Base-by-base conservation (phyloP, 306 rosid species). In the Trifolium subterraneum region DNA sequence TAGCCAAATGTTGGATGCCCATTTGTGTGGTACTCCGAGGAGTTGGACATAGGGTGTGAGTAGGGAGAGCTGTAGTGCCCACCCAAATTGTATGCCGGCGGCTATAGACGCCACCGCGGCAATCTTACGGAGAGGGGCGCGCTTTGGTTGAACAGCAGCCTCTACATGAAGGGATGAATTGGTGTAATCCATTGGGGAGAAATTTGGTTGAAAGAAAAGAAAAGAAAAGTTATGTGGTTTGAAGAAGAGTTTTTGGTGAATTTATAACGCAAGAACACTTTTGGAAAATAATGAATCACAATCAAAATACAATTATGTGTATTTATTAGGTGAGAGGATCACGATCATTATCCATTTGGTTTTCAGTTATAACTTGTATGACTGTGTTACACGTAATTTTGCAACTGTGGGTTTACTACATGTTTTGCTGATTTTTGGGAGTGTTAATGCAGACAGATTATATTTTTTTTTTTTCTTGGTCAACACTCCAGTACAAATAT, bases 51-150 rank as follows among this genome's bases (percentile, higher is more conserved):
- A 92, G 0, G 98, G 96, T 5, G 98, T 92, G 2, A 92, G 35
- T 0, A 92, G 63, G 0, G 94, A 90, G 0, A 92, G 94, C 35
- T 92, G 94, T 0, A 92, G 79, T 1, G 98, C 98, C 98, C 98
- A 90, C 0, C 94, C 96, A 39, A 92, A 92, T 65, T 92, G 96
- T 0, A 92, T 11, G 0, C 94, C 96, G 0, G 94, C 90, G 0
- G 91, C 98, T 0, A 92, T 88, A 2, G 96, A 82, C 0, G 98
- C 84, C 6, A 90, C 91, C 0, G 52, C 54, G 12, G 86, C 35
- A 23, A 92, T 70, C 35, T 85, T 86, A 0, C 47, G 18, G 0
- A 88, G 23, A 0, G 95, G 84, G 48, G 71, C 71, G 0, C 74
- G 58, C 8, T 67, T 16, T 1, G 9, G 8, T 8, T 13, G 2